Evolutionary conservation across 2,329 filamentous ascomycete species (phyloP), one percentile per base, ranked within the genome.

Genomic region (Arthrobotrys sinensis): DNA sequence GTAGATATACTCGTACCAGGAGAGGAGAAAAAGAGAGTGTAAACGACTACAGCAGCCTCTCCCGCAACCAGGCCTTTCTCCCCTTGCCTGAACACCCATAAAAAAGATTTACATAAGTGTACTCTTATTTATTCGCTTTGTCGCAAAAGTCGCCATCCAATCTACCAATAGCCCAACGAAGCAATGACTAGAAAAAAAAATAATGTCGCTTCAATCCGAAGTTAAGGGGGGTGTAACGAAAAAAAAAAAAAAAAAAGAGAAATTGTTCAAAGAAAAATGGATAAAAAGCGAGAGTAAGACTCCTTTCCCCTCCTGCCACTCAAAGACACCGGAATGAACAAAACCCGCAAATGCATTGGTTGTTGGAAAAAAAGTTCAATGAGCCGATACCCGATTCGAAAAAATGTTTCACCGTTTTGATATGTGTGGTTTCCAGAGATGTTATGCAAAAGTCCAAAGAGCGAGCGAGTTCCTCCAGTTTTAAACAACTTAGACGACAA

Each of bases 131-230:
- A 64, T 66, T 53, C 38, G 69, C 46, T 60, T 60, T 57, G 50
- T 57, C 12, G 46, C 45, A 71, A 64, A 71, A 57, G 36, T 67
- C 62, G 38, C 67, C 67, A 46, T 53, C 62, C 67, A 55, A 64
- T 78, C 75, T 78, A 72, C 62, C 75, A 78, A 66, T 45, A 38
- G 38, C 50, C 69, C 69, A 60, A 60, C 21, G 46, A 60, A 60
- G 36, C 55, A 43, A 43, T 43, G 36, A 60, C 55, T 10, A 5
- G n/a, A 66, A 10, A 55, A 52, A 45, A 55, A 32, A 34, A 60
- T 45, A 3, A 67, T 63, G 36, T 40, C 50, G 36, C 24, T 67
- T 72, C 75, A 40, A 62, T 63, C 16, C 53, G 12, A 46, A 46
- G 32, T 16, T n/a, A 48, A 48, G 38, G 24, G n/a, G 28, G 34